Evolutionary conservation across 2,329 filamentous ascomycete genomes (phyloP).

Genomic region (Lecanicillium sp.): DNA sequence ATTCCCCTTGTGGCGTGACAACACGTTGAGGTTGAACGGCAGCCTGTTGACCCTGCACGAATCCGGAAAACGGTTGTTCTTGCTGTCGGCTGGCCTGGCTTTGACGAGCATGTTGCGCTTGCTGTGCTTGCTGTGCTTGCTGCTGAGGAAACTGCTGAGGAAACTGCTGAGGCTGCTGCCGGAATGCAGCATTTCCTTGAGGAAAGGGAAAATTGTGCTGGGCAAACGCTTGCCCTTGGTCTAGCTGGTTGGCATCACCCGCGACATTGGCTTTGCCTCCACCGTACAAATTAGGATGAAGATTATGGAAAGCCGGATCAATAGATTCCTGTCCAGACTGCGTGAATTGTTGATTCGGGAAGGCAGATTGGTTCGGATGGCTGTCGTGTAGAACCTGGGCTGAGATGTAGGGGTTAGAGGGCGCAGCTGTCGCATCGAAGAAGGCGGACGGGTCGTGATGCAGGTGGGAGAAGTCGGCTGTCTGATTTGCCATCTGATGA

Average conservation of each 20-base stretch:
- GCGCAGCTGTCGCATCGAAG: conserved; percentile 26
- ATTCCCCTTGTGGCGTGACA: conserved; percentile 2
- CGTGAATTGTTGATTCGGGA: conserved; percentile 29
- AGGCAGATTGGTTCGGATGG: conserved; percentile 24
- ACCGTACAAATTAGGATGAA: conserved; percentile 32
- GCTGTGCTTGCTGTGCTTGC: conserved; percentile 19
- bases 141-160: conserved; percentile 8
- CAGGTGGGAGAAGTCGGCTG: conserved; percentile 27
- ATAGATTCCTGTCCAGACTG: conserved; percentile 30
- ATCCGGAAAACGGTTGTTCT: conserved; percentile 17
- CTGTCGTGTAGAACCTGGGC: conserved; percentile 23
- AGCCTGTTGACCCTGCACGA: conserved; percentile 20
- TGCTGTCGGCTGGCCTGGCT: conserved; percentile 6
- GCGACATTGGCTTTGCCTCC: conserved; percentile 28
- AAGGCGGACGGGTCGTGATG: conserved; percentile 28
- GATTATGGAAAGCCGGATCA: conserved; percentile 31
- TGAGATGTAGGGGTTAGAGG: conserved; percentile 28
- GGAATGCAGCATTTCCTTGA: conserved; percentile 27
- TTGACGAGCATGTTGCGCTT: background rate
- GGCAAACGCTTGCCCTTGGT: conserved; percentile 28
- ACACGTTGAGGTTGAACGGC: conserved; percentile 20
- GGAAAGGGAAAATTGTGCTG: conserved; percentile 30
- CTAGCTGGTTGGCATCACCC: conserved; percentile 24
- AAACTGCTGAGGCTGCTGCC: conserved; percentile 17
- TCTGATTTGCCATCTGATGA: conserved; percentile 30